Percentiles rank a stretch among this genome's conserved stretches.
Conservation (phyloP, 2,329 filamentous ascomycete genomes). For the Cordyceps farinosa region DNA sequence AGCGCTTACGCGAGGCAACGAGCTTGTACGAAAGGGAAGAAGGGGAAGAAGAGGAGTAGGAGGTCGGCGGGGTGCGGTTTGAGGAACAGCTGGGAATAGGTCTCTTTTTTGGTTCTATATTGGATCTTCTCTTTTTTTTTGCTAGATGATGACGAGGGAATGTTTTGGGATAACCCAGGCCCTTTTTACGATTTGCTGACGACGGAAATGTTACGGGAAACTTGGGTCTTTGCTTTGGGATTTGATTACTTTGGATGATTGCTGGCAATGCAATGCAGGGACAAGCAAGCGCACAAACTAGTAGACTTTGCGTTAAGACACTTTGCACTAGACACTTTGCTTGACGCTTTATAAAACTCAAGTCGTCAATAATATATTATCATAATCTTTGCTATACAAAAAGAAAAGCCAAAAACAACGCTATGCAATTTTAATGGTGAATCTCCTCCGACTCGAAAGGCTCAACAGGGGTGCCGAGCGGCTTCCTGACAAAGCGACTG, state of each 20-base stretch:
- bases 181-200: background rate
- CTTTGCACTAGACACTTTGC: background rate
- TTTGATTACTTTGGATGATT: background rate
- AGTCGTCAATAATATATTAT: background rate
- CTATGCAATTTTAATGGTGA: background rate
- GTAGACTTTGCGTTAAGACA: too few relatives aligned
- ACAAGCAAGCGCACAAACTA: background rate
- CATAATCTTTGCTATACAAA: background rate
- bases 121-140: background rate
- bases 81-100: background rate
- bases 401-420: background rate
- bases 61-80: background rate
- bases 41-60: background rate
- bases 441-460: too few relatives aligned
- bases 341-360: background rate
- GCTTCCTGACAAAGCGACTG: slow-evolving; percentile 48
- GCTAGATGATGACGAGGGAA: background rate
- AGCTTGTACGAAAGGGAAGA: background rate
- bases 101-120: background rate
- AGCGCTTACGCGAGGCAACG: slow-evolving; percentile 6
- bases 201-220: background rate
- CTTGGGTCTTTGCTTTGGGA: background rate
- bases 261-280: background rate
- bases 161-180: too few relatives aligned
- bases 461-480: slow-evolving; percentile 24